These are phyloP conservation scores for Yamadazyma membranifaciens DNA, from an alignment of 1,139 yeast species.

Conservation along the genomic window DNA sequence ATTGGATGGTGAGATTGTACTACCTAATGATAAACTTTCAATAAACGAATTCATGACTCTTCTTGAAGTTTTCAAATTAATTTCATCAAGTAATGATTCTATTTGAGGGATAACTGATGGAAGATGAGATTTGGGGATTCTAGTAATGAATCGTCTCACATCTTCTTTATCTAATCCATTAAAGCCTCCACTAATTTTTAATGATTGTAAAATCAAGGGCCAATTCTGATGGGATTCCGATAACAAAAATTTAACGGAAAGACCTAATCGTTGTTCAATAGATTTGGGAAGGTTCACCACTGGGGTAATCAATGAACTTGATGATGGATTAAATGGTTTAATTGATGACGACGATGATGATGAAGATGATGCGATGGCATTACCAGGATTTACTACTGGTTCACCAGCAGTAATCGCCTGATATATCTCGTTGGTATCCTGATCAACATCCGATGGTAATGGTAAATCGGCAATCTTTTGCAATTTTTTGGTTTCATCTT, in stretches of 20 bases:
- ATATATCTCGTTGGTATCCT: conserved; percentile 19
- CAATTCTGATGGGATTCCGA: conserved; percentile 52
- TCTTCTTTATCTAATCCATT: conserved; percentile 32
- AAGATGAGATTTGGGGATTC: conserved; percentile 42
- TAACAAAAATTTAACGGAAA: conserved; percentile 46
- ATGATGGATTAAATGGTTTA: too few species aligned
- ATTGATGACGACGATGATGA: conserved; percentile 2
- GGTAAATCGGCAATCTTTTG: conserved; percentile 16
- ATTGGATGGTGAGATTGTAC: conserved; percentile 21
- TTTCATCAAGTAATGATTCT: conserved; percentile 32
- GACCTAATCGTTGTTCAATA: conserved; percentile 45
- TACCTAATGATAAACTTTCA: conserved; percentile 33
- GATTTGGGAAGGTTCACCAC: conserved; percentile 37
- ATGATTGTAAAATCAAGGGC: conserved; percentile 49
- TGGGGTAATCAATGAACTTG: conserved; percentile 17
- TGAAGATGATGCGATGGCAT: background rate
- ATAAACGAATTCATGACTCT: conserved; percentile 46
- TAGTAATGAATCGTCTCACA: conserved; percentile 39
- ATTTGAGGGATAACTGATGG: conserved; percentile 32
- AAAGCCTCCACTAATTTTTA: conserved; percentile 44
- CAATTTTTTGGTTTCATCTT: conserved; percentile 15
- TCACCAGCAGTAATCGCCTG: conserved; percentile 10
- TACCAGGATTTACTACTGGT: background rate
- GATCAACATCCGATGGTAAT: conserved; percentile 21
- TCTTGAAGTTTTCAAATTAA: conserved; percentile 30